A percentile compares a stretch with the other conserved stretches of the same genome.
These are phyloP conservation scores for Lentinus polychrous DNA, from an alignment of 1,284 basidiomycete species.

Conservation along the genomic window DNA sequence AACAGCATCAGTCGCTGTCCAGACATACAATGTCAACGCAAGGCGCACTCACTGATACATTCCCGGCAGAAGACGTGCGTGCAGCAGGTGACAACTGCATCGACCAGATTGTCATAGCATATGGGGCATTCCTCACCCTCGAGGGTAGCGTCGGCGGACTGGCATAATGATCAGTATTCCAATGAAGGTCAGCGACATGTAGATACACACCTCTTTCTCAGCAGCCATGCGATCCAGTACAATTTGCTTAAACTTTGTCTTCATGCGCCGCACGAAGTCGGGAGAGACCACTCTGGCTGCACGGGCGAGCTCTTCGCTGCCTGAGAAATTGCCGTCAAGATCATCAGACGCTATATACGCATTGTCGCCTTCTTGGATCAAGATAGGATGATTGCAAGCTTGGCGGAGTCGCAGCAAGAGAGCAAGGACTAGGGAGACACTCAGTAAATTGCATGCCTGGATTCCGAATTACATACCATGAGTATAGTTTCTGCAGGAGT, in stretches of 20 bases:
- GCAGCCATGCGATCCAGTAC: conserved; percentile 34
- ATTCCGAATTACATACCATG: conserved; percentile 24
- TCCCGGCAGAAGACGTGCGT: conserved; percentile 45
- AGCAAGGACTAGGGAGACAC: conserved; percentile 35
- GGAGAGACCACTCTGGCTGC: conserved; percentile 37
- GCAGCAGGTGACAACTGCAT: conserved; percentile 42
- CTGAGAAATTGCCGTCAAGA: conserved; percentile 23
- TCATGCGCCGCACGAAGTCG: conserved; percentile 43
- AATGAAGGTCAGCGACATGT: not conserved
- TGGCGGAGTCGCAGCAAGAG: conserved; percentile 50
- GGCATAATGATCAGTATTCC: not conserved
- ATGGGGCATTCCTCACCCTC: conserved; percentile 50
- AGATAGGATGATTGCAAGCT: conserved; percentile 46
- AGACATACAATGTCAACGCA: not conserved
- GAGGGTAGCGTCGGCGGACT: conserved; percentile 40
- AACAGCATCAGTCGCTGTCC: conserved; percentile 2
- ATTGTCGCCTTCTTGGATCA: conserved; percentile 40
- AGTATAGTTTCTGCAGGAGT: conserved; percentile 38
- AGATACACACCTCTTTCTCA: conserved; percentile 39
- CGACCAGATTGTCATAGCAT: conserved; percentile 41
- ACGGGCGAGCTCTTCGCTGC: conserved; percentile 13
- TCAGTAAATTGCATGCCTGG: conserved; percentile 1
- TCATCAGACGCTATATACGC: conserved; percentile 35
- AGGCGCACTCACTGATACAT: conserved; percentile 42
- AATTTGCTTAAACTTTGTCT: conserved; percentile 34